Evolutionary conservation across 352 stramenopile genomes (phyloP).

Genomic region (Phytophthora melonis): DNA sequence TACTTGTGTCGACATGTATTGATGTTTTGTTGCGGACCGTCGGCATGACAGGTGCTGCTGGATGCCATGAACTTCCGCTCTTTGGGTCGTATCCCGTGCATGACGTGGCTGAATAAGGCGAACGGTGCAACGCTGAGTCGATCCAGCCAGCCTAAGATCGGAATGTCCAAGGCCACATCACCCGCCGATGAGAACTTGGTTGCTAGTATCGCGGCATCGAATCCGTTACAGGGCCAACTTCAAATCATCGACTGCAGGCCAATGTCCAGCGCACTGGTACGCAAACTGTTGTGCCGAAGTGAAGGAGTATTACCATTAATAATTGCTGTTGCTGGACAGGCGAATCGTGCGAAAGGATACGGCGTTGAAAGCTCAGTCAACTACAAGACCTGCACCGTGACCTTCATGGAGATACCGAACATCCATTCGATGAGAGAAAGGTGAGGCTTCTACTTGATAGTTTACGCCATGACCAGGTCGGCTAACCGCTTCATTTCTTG

Average conservation of each 20-base stretch:
- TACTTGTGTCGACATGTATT: neutral
- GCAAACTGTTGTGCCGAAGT: neutral
- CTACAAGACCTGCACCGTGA: conserved; percentile 95
- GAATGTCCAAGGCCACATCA: conserved; percentile 83
- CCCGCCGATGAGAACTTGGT: conserved; percentile 78
- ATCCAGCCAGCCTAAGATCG: conserved; percentile 86
- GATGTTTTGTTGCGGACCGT: neutral
- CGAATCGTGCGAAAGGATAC: conserved; percentile 92
- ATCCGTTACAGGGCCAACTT: conserved; percentile 66
- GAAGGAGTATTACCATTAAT: neutral
- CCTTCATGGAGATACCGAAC: conserved; percentile 99
- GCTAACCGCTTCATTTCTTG: neutral
- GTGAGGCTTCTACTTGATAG: conserved; percentile 40
- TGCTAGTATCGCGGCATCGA: conserved; percentile 71
- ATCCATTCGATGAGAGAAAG: conserved; percentile 98
- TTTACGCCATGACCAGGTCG: too few species aligned
- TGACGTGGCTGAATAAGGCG: conserved; percentile 79
- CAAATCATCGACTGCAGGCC: conserved; percentile 88
- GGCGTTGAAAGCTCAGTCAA: conserved; percentile 96
- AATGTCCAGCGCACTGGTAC: conserved; percentile 80
- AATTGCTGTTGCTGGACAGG: conserved; percentile 27
- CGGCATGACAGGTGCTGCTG: conserved; percentile 56
- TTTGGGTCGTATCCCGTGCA: conserved; percentile 70
- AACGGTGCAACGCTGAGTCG: conserved; percentile 75
- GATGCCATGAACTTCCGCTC: conserved; percentile 81